phyloP scores from a whole-genome alignment of 1,284 basidiomycete species.

The Sanghuangporus weigelae region DNA sequence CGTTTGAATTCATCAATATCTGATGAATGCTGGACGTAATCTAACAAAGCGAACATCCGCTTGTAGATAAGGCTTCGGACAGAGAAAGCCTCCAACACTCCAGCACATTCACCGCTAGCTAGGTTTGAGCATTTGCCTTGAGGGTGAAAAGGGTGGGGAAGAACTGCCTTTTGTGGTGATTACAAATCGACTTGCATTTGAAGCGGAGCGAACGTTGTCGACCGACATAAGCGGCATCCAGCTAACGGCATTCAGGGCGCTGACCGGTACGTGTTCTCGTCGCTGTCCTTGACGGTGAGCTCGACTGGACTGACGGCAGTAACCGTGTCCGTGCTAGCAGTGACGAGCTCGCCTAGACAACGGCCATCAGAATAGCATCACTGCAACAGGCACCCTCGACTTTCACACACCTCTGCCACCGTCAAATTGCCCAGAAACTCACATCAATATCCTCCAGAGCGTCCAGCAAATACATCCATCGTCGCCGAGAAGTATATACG shows the following conservation, averaged over 20 bases:
- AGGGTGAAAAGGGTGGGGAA: not conserved
- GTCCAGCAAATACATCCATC: not conserved
- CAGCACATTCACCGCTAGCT: not conserved
- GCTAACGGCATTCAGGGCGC: not conserved
- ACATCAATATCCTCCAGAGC: not conserved
- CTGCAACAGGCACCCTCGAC: constrained; percentile 5
- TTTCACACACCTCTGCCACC: constrained; percentile 11
- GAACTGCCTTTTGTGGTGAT: not conserved
- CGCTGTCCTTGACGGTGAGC: not conserved
- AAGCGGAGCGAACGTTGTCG: not conserved
- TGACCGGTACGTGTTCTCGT: constrained; percentile 5
- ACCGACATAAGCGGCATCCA: not conserved
- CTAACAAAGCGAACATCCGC: not conserved
- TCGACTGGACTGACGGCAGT: not conserved
- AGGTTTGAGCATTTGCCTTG: not conserved
- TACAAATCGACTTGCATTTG: not conserved
- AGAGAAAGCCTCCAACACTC: not conserved
- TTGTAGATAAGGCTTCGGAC: not conserved
- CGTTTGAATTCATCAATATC: not conserved
- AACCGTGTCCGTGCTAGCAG: not conserved
- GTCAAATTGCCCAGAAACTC: not conserved
- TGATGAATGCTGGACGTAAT: not conserved
- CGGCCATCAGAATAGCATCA: not conserved
- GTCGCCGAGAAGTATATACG: not conserved
- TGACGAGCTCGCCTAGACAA: not conserved